A percentile compares a stretch with the other conserved stretches of the same genome.
These are phyloP conservation scores for Amanita polypyramis DNA, from an alignment of 768 basidiomycete species.

Conservation along the genomic window DNA sequence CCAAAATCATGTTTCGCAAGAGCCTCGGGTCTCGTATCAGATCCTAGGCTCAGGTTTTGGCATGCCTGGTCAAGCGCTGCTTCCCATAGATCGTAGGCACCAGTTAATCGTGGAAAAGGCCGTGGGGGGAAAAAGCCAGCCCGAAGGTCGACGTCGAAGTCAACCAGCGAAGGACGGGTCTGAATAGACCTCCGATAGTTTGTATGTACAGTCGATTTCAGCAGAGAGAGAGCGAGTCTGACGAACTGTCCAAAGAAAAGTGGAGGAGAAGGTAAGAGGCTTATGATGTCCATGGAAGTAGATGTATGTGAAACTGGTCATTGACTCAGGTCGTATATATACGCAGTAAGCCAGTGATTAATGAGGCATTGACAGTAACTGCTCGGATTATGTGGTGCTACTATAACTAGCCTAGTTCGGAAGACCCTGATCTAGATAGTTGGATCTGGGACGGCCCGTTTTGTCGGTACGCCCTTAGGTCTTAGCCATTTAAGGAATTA, in stretches of 20 bases:
- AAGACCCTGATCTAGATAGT: slow-evolving; percentile 3
- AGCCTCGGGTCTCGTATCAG: slow-evolving; percentile 39
- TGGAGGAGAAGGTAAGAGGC: slow-evolving; percentile 42
- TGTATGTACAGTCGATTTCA: slow-evolving; percentile 32
- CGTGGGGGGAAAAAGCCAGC: slow-evolving; percentile 80
- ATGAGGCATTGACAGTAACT: slow-evolving; percentile 8
- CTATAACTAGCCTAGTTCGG: neutral
- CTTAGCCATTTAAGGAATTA: neutral
- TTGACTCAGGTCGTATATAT: slow-evolving; percentile 15
- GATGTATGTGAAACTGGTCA: slow-evolving; percentile 1
- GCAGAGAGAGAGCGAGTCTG: slow-evolving; percentile 32
- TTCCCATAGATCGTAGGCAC: slow-evolving; percentile 63
- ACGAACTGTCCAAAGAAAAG: slow-evolving; percentile 39
- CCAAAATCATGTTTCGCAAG: slow-evolving; percentile 39
- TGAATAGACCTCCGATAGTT: slow-evolving; percentile 20
- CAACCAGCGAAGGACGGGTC: slow-evolving; percentile 25
- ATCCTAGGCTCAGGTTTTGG: slow-evolving; percentile 44
- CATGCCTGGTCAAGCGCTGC: slow-evolving; percentile 44
- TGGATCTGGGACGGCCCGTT: neutral
- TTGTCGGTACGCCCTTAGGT: neutral
- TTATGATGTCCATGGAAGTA: slow-evolving; percentile 28
- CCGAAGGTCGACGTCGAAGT: slow-evolving; percentile 47
- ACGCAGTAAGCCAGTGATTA: slow-evolving; percentile 11
- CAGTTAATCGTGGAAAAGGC: slow-evolving; percentile 46
- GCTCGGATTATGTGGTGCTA: slow-evolving; percentile 1